A percentile compares a stretch with the other conserved stretches of the same genome.
Evolutionary conservation across 2,329 filamentous ascomycete species (phyloP).

Genomic region (Nectriaceae sp.): DNA sequence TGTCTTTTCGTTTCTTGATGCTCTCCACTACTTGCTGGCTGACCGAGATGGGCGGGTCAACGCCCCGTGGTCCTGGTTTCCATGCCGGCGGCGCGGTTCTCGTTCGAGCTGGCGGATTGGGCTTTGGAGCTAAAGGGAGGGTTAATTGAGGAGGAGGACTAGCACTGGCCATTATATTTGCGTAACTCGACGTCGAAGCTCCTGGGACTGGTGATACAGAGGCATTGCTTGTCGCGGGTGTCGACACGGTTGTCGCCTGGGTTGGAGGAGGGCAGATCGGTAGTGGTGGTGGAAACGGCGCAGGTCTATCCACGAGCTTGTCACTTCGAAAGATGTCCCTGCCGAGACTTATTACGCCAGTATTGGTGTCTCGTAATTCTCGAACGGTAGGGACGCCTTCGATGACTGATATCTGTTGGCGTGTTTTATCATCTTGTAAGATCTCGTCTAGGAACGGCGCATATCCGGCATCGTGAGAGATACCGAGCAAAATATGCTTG

Average conservation of each 20-base stretch:
- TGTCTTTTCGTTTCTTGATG: constrained; percentile 57
- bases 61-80: constrained; percentile 55
- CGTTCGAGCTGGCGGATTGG: constrained; percentile 3
- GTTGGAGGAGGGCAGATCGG: neutral
- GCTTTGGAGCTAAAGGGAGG: constrained; percentile 40
- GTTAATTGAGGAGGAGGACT: constrained; percentile 46
- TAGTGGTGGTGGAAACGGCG: neutral
- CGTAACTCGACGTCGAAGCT: constrained; percentile 37
- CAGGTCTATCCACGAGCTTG: constrained; percentile 45
- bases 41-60: constrained; percentile 54
- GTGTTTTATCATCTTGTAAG: constrained; percentile 44
- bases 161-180: constrained; percentile 42
- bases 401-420: constrained; percentile 52
- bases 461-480: constrained; percentile 63
- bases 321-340: constrained; percentile 54
- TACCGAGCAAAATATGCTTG: constrained; percentile 61
- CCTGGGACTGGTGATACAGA: constrained; percentile 18
- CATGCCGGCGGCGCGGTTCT: constrained; percentile 44
- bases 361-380: constrained; percentile 49
- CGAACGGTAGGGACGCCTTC: constrained; percentile 54
- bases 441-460: constrained; percentile 60
- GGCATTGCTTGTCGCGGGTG: constrained; percentile 27
- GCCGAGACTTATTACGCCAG: constrained; percentile 49
- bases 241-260: constrained; percentile 17
- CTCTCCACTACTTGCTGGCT: constrained; percentile 50